Evolutionary conservation across 768 basidiomycete species (phyloP).

Genomic region (Lyophyllum atratum): DNA sequence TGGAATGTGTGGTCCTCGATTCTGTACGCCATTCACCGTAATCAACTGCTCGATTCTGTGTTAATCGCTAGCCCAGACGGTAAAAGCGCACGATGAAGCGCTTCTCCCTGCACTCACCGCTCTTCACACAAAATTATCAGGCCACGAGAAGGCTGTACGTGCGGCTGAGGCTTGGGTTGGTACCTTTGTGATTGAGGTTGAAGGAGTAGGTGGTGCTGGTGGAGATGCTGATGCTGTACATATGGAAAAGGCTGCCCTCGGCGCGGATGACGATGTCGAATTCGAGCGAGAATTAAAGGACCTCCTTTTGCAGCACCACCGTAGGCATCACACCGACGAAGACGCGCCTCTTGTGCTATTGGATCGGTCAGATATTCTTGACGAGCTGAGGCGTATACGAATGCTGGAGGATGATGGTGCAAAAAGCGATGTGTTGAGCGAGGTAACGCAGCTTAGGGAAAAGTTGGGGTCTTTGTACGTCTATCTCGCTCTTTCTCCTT

Average conservation of each 20-base stretch:
- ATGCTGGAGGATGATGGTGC: neutral
- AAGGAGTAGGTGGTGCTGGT: slow-evolving; percentile 19
- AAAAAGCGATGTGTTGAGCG: neutral
- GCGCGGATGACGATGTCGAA: slow-evolving; percentile 1
- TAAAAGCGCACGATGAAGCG: slow-evolving; percentile 14
- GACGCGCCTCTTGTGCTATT: slow-evolving; percentile 22
- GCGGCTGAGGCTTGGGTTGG: slow-evolving; percentile 34
- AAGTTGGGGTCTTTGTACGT: slow-evolving; percentile 4
- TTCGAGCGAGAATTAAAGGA: slow-evolving; percentile 16
- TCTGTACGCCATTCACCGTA: slow-evolving; percentile 19
- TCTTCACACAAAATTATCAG: slow-evolving; percentile 22
- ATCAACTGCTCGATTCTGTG: neutral
- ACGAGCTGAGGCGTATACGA: slow-evolving; percentile 16
- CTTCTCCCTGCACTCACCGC: slow-evolving; percentile 25
- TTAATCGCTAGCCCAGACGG: neutral
- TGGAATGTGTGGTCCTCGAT: slow-evolving; percentile 24
- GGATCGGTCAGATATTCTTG: slow-evolving; percentile 21
- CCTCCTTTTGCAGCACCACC: neutral
- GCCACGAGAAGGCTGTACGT: slow-evolving; percentile 13
- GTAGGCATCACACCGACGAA: neutral
- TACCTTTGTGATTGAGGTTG: slow-evolving; percentile 35
- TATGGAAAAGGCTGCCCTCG: slow-evolving; percentile 1
- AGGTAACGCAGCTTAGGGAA: neutral
- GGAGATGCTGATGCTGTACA: neutral
- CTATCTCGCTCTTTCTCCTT: neutral